Evolutionary conservation across 2,329 filamentous ascomycete species (phyloP), one percentile per base, ranked within the genome.

Genomic region (Stagonosporopsis vannaccii): DNA sequence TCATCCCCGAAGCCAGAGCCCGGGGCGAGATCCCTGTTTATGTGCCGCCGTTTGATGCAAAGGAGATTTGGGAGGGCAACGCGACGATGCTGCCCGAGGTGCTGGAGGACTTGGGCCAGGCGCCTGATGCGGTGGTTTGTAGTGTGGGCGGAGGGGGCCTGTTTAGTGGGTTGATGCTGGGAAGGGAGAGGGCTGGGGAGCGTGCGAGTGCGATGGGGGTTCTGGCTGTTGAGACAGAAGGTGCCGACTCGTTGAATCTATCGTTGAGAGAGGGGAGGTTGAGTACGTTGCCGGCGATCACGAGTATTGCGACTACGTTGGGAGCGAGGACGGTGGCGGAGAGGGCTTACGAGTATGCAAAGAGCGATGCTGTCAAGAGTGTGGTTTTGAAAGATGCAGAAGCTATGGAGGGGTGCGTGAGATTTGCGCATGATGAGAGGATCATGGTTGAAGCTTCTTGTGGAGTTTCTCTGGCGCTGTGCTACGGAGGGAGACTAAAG

Each of bases 401-500:
- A 67, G 92, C 93, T 0, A 91, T 90, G 23, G 84, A 87, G 72
- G 91, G 87, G 6, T 90, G 88, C 51, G 85, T 89, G 60, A 80
- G 85, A 25, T 88, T 97, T 65, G 87, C 90, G 11, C 89, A 97
- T 60, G 91, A 96, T 58, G 90, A 92, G 63, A 80, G 89, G 30
- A 78, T 92, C 43, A 78, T 96, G 44, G 90, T 96, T 2, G 93
- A 97, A 79, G 81, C 87, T 36, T 86, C 91, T 0, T 97, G 93
- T 73, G 92, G 92, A 0, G 91, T 93, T 2, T 88, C 86, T 41
- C 74, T 96, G 15, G 90, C 88, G 1, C 72, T 84, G 6, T 85
- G 81, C 51, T 91, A 91, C 67, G 83, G 83, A 26, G 85, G 83
- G 0, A 75, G 83, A 37, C 69, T 95, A 68, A 82, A 85, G 68